These are phyloP conservation scores for Cryptococcus sp. DNA, from an alignment of 1,284 basidiomycete species.

Conservation along the genomic window DNA sequence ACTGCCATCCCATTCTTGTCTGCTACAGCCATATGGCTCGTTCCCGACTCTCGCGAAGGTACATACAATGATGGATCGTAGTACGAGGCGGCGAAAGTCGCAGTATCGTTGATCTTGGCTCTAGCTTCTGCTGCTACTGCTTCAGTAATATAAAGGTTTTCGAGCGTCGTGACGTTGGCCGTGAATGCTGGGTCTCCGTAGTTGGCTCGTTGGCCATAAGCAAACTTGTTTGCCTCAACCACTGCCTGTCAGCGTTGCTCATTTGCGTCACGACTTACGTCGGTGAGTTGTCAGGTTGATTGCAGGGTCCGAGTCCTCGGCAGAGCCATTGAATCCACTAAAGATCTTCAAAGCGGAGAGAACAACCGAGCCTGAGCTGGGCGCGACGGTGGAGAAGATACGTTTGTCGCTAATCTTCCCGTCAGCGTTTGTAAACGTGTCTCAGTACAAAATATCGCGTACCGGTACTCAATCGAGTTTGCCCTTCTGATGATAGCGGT, in stretches of 20 bases:
- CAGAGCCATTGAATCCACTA: constrained; percentile 29
- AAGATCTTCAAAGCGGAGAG: constrained; percentile 43
- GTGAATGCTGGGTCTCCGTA: constrained; percentile 54
- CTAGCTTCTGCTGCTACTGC: constrained; percentile 36
- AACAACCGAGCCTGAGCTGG: constrained; percentile 34
- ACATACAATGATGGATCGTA: constrained; percentile 49
- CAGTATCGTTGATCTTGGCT: constrained; percentile 37
- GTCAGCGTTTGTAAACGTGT: neutral
- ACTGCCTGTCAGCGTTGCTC: constrained; percentile 17
- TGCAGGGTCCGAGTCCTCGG: constrained; percentile 18
- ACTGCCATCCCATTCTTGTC: constrained; percentile 51
- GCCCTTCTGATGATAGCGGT: too few species aligned
- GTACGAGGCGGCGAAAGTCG: constrained; percentile 34
- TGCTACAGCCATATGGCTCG: constrained; percentile 51
- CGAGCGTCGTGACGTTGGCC: constrained; percentile 47
- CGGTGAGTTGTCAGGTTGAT: constrained; percentile 48
- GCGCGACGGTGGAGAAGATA: constrained; percentile 33
- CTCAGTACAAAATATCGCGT: too few species aligned
- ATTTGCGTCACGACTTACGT: constrained; percentile 11
- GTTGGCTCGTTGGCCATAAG: constrained; percentile 52
- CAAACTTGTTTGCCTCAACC: constrained; percentile 52
- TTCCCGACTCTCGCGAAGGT: constrained; percentile 47
- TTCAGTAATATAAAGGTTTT: constrained; percentile 44
- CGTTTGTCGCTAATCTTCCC: constrained; percentile 26
- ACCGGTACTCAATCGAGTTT: too few species aligned